These are phyloP conservation scores for Gastrodia elata DNA, from an alignment of 106 monocot species.

Conservation along the genomic window DNA sequence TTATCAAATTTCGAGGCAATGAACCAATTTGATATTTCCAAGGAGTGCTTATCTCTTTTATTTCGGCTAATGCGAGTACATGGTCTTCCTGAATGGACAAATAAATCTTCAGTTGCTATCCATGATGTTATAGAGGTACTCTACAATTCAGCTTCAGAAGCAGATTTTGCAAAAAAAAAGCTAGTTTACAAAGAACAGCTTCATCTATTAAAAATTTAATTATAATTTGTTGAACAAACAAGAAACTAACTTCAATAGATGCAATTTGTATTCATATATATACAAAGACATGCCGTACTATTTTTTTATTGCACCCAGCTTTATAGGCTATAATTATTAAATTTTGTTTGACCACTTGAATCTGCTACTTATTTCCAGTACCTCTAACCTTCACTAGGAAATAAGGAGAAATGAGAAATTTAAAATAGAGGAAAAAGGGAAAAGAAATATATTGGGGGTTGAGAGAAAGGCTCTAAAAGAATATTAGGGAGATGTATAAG, in stretches of 20 bases:
- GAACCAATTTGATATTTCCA: slow-evolving; percentile 30
- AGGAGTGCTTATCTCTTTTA: slow-evolving; percentile 26
- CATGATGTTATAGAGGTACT: slow-evolving; percentile 80
- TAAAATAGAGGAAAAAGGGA: too few species aligned
- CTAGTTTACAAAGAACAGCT: not conserved
- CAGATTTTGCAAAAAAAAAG: slow-evolving; percentile 1
- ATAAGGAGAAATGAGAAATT: too few species aligned
- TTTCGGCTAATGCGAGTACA: slow-evolving; percentile 81
- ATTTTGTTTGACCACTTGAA: not conserved
- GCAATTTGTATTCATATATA: not conserved
- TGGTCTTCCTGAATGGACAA: slow-evolving; percentile 77
- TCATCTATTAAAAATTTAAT: not conserved
- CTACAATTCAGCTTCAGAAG: not conserved
- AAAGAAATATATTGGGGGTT: too few species aligned
- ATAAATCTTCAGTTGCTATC: slow-evolving; percentile 65
- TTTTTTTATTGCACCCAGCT: not conserved
- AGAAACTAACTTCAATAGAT: not conserved
- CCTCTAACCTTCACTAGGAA: too few species aligned
- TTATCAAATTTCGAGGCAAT: slow-evolving; percentile 33
- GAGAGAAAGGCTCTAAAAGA: too few species aligned
- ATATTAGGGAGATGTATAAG: too few species aligned
- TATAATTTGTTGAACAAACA: not conserved
- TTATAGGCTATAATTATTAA: not conserved
- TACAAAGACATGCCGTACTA: not conserved
- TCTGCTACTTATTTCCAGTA: not conserved